These are phyloP conservation scores for Suillus clintonianus DNA, from an alignment of 768 basidiomycete species.

Conservation along the genomic window DNA sequence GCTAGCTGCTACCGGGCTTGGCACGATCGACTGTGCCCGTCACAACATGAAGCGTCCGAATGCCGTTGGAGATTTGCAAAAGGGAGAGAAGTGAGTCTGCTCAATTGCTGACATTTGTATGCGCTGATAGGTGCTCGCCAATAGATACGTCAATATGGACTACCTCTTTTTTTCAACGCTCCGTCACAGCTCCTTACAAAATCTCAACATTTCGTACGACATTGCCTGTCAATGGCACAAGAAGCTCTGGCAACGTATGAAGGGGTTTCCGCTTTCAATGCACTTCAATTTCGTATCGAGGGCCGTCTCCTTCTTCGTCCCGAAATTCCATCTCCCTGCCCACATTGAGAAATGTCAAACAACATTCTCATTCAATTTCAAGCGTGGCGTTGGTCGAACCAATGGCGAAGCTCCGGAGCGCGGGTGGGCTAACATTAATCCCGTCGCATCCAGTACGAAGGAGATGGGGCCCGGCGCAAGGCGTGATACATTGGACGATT, in stretches of 20 bases:
- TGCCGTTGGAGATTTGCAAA: slow-evolving; percentile 17
- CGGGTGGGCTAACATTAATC: slow-evolving; percentile 30
- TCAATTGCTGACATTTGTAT: no score
- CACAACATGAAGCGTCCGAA: slow-evolving; percentile 24
- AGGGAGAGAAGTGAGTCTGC: slow-evolving; percentile 14
- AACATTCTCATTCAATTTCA: slow-evolving; percentile 16
- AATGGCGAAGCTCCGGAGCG: slow-evolving; percentile 40
- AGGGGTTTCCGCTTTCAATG: no score
- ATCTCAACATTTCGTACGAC: no score
- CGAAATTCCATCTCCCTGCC: slow-evolving; percentile 38
- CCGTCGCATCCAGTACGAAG: slow-evolving; percentile 16
- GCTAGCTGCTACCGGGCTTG: slow-evolving; percentile 29
- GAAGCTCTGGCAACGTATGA: no score
- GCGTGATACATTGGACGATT: slow-evolving; percentile 28
- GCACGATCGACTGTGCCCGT: slow-evolving; percentile 27
- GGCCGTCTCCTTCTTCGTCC: slow-evolving; percentile 23
- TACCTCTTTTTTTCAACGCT: slow-evolving; percentile 27
- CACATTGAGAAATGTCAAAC: slow-evolving; percentile 31
- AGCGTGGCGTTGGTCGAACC: slow-evolving; percentile 25
- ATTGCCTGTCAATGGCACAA: no score
- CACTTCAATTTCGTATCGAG: no score
- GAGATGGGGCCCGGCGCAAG: slow-evolving; percentile 37
- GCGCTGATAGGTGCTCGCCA: background rate
- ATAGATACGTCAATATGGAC: slow-evolving; percentile 32
- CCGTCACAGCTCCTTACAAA: no score